Percentiles rank a stretch among this genome's conserved stretches.
Evolutionary conservation across 192 early-diverging fungal species (phyloP).

Genomic region (Dispira simplex): DNA sequence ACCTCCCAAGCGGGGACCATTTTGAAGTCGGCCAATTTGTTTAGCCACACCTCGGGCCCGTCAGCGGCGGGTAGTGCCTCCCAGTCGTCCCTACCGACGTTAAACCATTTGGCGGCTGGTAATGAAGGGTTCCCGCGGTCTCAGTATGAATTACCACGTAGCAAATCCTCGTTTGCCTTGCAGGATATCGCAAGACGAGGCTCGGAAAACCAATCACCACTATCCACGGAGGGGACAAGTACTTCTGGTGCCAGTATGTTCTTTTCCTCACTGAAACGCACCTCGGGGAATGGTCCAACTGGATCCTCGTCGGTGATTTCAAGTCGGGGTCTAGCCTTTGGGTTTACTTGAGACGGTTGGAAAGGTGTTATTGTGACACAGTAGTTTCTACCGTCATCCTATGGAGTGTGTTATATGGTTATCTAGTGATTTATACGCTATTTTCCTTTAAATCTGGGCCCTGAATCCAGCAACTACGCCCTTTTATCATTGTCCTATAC

Average conservation of each 20-base stretch:
- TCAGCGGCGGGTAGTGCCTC: not conserved
- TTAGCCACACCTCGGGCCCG: not conserved
- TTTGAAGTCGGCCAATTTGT: not conserved
- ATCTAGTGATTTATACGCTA: no score
- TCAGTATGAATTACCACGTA: no score
- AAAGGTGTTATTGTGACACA: not conserved
- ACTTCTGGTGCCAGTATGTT: not conserved
- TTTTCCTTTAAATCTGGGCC: no score
- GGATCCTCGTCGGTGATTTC: not conserved
- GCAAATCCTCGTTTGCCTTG: not conserved
- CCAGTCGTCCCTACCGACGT: not conserved
- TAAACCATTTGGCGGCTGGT: not conserved
- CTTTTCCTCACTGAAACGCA: not conserved
- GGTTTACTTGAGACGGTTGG: not conserved
- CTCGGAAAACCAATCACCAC: not conserved
- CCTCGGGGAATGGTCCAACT: not conserved
- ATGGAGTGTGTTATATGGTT: no score
- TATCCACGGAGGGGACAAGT: not conserved
- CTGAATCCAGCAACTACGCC: no score
- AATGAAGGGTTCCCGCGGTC: no score
- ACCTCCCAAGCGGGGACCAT: not conserved
- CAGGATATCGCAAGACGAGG: not conserved
- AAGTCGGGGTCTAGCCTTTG: constrained; percentile 5
- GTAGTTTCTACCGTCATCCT: no score
- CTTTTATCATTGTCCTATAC: no score